These are phyloP conservation scores for Aspergillus amoenus DNA, from an alignment of 2,329 filamentous ascomycete species.

Conservation along the genomic window DNA sequence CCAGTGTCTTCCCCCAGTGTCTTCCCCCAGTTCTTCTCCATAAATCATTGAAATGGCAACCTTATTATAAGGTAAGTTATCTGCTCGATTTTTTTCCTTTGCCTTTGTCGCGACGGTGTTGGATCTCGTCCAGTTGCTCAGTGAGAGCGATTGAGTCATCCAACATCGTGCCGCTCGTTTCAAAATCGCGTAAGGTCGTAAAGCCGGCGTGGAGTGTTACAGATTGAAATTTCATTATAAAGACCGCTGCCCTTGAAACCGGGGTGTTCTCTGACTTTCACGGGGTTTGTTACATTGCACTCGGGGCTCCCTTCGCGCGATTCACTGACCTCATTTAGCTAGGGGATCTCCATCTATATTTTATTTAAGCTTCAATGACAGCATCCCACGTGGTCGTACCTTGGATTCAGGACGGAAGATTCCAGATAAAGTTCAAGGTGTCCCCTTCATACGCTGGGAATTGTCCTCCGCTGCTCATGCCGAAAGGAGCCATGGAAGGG, in stretches of 20 bases:
- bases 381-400: not conserved
- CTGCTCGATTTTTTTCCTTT: not conserved
- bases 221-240: too few relatives aligned
- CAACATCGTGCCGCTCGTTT: not conserved
- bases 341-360: not conserved
- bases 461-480: constrained; percentile 36
- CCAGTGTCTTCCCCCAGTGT: not conserved
- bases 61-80: not conserved
- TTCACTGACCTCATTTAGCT: too few relatives aligned
- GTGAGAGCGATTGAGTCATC: not conserved
- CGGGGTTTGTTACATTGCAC: too few relatives aligned
- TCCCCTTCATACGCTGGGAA: constrained; percentile 42
- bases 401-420: constrained; percentile 34
- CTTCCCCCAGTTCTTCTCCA: not conserved
- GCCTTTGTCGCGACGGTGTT: not conserved
- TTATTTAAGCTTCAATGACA: not conserved
- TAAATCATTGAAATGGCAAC: not conserved
- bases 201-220: too few relatives aligned
- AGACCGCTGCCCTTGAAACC: too few relatives aligned
- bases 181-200: not conserved
- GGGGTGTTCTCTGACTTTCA: too few relatives aligned
- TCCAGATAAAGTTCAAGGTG: constrained; percentile 45
- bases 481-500: constrained; percentile 46
- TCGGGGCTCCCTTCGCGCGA: too few relatives aligned
- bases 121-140: not conserved